Evolutionary conservation across 163 green algal species (phyloP).

Genomic region (Coccomyxa subellipsoidea): DNA sequence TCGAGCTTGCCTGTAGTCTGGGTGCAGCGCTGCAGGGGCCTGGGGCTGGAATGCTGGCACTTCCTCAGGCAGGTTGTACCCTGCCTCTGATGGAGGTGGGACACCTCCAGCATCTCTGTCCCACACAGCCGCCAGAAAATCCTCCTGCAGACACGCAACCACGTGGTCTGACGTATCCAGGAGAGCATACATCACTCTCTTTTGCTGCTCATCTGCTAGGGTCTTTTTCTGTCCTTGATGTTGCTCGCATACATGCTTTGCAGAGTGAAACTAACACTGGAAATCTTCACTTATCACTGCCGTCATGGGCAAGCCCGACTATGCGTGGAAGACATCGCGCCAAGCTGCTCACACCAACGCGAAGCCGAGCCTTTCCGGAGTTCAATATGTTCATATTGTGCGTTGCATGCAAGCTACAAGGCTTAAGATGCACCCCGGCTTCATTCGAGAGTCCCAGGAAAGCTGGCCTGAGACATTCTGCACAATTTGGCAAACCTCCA

Average conservation of each 20-base stretch:
- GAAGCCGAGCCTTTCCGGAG: not conserved
- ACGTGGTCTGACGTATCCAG: too few species aligned
- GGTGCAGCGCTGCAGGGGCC: not conserved
- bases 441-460: not conserved
- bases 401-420: too few species aligned
- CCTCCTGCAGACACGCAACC: constrained; percentile 14
- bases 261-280: too few species aligned
- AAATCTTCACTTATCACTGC: not conserved
- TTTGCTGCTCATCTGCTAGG: not conserved
- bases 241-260: too few species aligned
- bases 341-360: too few species aligned
- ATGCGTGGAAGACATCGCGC: too few species aligned
- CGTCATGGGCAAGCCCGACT: not conserved
- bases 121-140: constrained; percentile 27
- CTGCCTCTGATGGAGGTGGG: not conserved
- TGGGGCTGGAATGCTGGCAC: constrained; percentile 6
- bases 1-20: not conserved
- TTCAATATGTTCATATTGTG: too few species aligned
- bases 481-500: not conserved
- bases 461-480: not conserved
- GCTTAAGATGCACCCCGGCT: too few species aligned
- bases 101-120: not conserved
- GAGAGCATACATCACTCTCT: not conserved
- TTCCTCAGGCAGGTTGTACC: not conserved
- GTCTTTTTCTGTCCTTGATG: not conserved